These are phyloP conservation scores for Gryganskiella cystojenkinii DNA, from an alignment of 192 early-diverging fungal species.

Conservation along the genomic window DNA sequence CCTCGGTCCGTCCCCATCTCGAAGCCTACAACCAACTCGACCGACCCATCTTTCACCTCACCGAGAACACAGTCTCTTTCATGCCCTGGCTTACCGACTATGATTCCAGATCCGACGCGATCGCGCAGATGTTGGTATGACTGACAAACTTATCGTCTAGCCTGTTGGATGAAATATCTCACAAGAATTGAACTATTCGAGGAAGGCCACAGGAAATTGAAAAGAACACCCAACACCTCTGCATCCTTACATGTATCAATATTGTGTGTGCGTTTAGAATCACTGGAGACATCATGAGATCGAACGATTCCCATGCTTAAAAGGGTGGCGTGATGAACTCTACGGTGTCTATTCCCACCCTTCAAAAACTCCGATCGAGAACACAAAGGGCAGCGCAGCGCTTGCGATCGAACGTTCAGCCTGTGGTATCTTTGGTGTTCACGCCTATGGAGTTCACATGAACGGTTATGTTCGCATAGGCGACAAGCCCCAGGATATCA, in stretches of 20 bases:
- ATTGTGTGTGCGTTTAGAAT: too few species aligned
- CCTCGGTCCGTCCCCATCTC: conserved; percentile 29
- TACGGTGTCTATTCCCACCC: conserved; percentile 79
- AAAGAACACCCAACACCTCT: too few species aligned
- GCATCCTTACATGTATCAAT: too few species aligned
- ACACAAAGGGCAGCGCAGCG: conserved; percentile 48
- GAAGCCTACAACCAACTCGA: conserved; percentile 49
- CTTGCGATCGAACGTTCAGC: conserved; percentile 86
- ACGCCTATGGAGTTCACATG: conserved; percentile 90
- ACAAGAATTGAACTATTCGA: too few species aligned
- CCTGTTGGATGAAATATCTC: too few species aligned
- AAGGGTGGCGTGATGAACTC: conserved; percentile 89
- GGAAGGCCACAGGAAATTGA: too few species aligned
- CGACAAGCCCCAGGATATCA: conserved; percentile 49
- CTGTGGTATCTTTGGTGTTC: conserved; percentile 81
- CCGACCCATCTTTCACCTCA: conserved; percentile 55
- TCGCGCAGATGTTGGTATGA: conserved; percentile 42
- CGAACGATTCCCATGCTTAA: conserved; percentile 15
- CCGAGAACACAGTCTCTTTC: conserved; percentile 48
- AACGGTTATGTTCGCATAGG: conserved; percentile 75
- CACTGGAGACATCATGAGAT: conserved; percentile 31
- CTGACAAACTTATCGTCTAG: too few species aligned
- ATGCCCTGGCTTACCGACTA: conserved; percentile 44
- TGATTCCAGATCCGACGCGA: conserved; percentile 52
- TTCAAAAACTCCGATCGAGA: conserved; percentile 13